Evolutionary conservation across 176 grass and related monocot genomes (phyloP), one percentile per base, ranked within the genome.

Genomic region (Oryza officinalis): DNA sequence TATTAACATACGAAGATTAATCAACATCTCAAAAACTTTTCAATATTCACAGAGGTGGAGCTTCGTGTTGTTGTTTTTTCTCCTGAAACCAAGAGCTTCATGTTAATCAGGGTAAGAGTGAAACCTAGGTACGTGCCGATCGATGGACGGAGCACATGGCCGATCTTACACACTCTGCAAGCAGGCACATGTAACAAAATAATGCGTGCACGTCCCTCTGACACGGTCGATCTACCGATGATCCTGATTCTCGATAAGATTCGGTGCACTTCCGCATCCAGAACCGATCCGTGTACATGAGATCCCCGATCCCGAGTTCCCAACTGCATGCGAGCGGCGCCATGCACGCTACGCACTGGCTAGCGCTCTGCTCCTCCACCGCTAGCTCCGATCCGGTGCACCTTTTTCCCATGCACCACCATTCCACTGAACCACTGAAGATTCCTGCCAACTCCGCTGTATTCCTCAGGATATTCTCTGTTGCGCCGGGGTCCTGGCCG

Each of bases 231-330:
- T 22, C 52, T 57, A 57, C 20, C 52, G 52, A n/a, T 57, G 77
- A 75, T 72, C 57, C 32, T 46, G 81, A 84, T 74, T 72, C 75
- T 22, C 41, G 81, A 84, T 84, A 84, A 84, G 87, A 88, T 88
- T 67, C 66, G 32, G 0, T 20, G 67, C 80, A 78, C 9, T 35
- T 43, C 11, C 11, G 65, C 8, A 9, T 22, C 20, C 1, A n/a
- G 49, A 76, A 77, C 72, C 7, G 54, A 52, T 61, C 8, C 12
- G 23, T 61, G 8, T n/a, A 13, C 17, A 18, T 2, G 79, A 83
- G 86, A 78, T 88, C 57, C 80, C 30, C 33, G 14, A n/a, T 57
- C 18, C 45, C 45, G 13, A 47, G 13, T 15, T 47, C 50, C 32
- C 14, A 27, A 14, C 79, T 30, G 54, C n/a, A n/a, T n/a, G n/a